Base-by-base conservation (phyloP, 768 basidiomycete genomes). In the Filobasidium floriforme region DNA sequence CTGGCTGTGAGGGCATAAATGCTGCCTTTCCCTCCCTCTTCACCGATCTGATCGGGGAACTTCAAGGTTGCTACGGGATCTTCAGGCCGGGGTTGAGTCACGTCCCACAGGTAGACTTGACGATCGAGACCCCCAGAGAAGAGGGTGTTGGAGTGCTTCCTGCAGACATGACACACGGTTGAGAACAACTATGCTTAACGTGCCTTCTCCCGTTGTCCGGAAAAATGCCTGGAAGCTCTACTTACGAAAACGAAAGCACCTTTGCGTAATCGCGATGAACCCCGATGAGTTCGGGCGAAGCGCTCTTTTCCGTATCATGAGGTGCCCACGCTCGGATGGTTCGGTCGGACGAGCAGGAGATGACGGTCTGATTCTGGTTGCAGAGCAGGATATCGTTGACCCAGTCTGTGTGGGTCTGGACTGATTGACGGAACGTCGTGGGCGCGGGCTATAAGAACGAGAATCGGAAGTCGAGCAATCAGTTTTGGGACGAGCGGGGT, bases 321-420 rank as follows among this genome's bases (percentile, higher is more conserved):
- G 94, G 94, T 62, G 83, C 87, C 94, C 96, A 98, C 0, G 91
- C 86, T 73, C 92, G 89, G 71, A 99, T 82, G 14, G 92, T 91
- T 19, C 93, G 92, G 74, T 98, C 94, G 1, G 93, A 94, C 0
- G 96, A 98, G 0, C 90, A 92, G 64, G 93, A 91, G 46, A 97
- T 84, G 54, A 97, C 89, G 87, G 72, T 96, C 76, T 93, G 92
- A 70, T 96, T 92, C 68, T 86, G 83, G 75, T 97, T 93, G 80
- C 90, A 92, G 19, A 99, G 83, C 1, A 92, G 74, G 57, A 98
- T 85, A 72, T 98, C 94, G 75, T 96, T 99, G 41, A 98, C 85
- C 94, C 94, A 99, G 79, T 97, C 93, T 0, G 87, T 87, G 76
- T 97, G 92, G 6, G 85, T 84, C 75, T 97, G 92, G 10, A 87